Evolutionary conservation across 2,329 filamentous ascomycete genomes (phyloP).

Genomic region (Lecanosticta acicola): DNA sequence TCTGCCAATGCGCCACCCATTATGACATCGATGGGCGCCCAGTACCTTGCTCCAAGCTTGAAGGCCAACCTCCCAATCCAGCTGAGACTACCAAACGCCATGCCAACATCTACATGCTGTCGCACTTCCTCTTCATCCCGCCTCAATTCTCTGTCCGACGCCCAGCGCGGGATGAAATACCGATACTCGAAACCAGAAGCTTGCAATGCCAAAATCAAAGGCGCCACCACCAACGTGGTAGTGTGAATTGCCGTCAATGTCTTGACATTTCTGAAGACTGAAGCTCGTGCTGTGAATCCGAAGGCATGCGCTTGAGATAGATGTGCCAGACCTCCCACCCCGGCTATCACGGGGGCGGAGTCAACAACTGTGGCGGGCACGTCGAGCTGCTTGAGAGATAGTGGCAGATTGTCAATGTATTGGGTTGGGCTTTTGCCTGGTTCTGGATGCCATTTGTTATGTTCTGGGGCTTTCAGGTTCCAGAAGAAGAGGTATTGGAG

Average conservation of each 20-base stretch:
- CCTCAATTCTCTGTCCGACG: conserved; percentile 26
- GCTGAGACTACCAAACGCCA: conserved; percentile 22
- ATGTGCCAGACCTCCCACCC: conserved; percentile 24
- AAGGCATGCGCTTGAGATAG: conserved; percentile 25
- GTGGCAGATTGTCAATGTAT: conserved; percentile 21
- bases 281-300: conserved; percentile 26
- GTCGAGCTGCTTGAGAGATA: conserved; percentile 23
- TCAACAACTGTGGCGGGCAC: conserved; percentile 28
- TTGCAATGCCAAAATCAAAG: conserved; percentile 23
- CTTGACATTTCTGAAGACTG: conserved; percentile 25
- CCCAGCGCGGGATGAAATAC: conserved; percentile 28
- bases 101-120: conserved; percentile 28
- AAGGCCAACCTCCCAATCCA: conserved; percentile 24
- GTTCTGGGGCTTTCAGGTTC: conserved; percentile 24
- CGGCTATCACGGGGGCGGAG: conserved; percentile 26
- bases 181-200: conserved; percentile 26
- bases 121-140: conserved; percentile 30
- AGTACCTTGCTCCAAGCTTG: conserved; percentile 21
- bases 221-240: conserved; percentile 18
- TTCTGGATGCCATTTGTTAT: conserved; percentile 29
- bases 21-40: conserved; percentile 28
- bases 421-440: conserved; percentile 17
- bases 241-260: conserved; percentile 29
- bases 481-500: conserved; percentile 29
- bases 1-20: conserved; percentile 29